Conservation (phyloP, 768 basidiomycete species). For the Boletus pseudopeckii region DNA sequence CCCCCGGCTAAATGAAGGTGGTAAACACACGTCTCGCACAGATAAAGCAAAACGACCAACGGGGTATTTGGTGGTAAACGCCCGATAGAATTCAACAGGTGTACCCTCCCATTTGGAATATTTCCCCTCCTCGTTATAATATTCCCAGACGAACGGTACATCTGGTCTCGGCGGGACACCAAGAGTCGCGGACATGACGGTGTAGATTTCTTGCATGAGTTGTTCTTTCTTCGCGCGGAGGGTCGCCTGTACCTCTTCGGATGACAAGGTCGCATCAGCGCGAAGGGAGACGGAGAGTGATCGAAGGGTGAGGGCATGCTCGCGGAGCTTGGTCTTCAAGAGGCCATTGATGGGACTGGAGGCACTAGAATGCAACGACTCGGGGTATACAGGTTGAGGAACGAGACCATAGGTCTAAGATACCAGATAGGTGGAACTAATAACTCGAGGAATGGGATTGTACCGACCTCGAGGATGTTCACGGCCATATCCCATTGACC, state of each 20-base stretch:
- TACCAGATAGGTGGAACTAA: constrained; percentile 29
- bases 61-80: constrained; percentile 55
- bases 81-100: constrained; percentile 73
- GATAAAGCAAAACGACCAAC: constrained; percentile 35
- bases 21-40: background rate
- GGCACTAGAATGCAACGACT: constrained; percentile 77
- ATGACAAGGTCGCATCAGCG: constrained; percentile 40
- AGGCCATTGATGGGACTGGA: constrained; percentile 72
- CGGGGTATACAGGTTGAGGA: constrained; percentile 79
- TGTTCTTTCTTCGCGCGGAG: constrained; percentile 83
- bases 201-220: constrained; percentile 81
- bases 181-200: constrained; percentile 78
- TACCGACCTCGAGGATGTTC: constrained; percentile 56
- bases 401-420: constrained; percentile 77
- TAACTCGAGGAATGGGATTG: background rate
- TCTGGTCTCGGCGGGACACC: constrained; percentile 80
- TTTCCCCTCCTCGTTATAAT: constrained; percentile 78
- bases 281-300: constrained; percentile 53
- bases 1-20: constrained; percentile 45
- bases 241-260: constrained; percentile 45
- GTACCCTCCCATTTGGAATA: constrained; percentile 74
- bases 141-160: constrained; percentile 82
- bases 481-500: constrained; percentile 95
- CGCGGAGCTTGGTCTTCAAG: constrained; percentile 87
- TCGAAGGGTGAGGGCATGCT: constrained; percentile 83